Base-by-base conservation (phyloP, 2,329 filamentous ascomycete genomes). In the Phoma sp. region DNA sequence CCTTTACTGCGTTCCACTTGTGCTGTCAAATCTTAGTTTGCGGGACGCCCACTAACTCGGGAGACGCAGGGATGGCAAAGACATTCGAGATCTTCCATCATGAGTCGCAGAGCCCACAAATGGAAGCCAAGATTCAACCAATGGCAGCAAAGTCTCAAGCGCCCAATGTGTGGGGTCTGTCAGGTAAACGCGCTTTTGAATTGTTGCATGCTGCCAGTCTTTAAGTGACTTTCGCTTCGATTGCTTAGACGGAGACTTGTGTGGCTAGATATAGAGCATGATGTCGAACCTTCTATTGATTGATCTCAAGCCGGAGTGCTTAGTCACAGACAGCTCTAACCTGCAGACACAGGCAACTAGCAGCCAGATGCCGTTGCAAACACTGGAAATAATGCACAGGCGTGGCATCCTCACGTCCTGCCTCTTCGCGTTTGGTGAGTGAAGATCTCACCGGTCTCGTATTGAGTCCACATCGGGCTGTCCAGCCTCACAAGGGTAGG, bases 361-460 rank as follows among this genome's bases (percentile, higher is more conserved):
- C 9, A 5, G 9, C 23, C 9, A 17, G 4, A n/a, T n/a, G 28
- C 15, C 25, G 10, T 12, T 21, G n/a, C 7, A 21, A 28, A 14
- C 10, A 11, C 17, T 26, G 12, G 17, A 7, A 21, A 21, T 11
- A 20, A 9, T 33, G 15, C n/a, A 40, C 20, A 7, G 11, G 45
- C 29, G 21, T 46, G 48, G 48, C 56, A 34, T 17, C 15, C 26
- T 30, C 12, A 28, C 29, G 38, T 37, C 29, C 25, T 53, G 28
- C 33, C 32, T 38, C 50, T 39, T 49, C 21, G 28, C 37, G 40
- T 29, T 42, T 32, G 34, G 36, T 56, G 42, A 39, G 47, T 30
- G 48, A 36, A 17, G 7, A 14, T 33, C 29, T 53, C 48, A 61
- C 52, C 56, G 52, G 56, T 56, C 11, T 51, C 56, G 56, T 54